Evolutionary conservation across 2,329 filamentous ascomycete genomes (phyloP), one percentile per base, ranked within the genome.

Genomic region (Aspergillus novofumigatus): DNA sequence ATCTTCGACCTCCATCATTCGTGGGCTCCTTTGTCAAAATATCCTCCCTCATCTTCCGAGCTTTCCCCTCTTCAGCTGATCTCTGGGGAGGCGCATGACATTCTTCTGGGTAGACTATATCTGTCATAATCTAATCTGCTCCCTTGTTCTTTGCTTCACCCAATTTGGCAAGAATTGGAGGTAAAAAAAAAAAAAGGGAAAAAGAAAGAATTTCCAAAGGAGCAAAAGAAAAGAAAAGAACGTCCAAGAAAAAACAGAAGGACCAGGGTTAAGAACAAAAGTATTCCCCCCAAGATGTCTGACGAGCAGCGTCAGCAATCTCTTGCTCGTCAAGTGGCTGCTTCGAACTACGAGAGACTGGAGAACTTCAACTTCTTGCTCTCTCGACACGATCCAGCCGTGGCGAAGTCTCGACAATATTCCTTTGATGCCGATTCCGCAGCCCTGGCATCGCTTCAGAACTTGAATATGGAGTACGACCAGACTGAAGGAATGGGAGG

Each of bases 401-500:
- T 61, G 50, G 66, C 66, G 45, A 71, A 69, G 60, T 59, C 59
- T 55, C 70, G 72, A 47, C 72, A 74, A 25, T 75, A 74, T 59
- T 75, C 73, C 9, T 72, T 75, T 53, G 72, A 75, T 57, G 65
- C 72, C 28, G 73, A 75, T 51, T 57, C 65, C 9, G 57, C 68
- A 26, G 67, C 66, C 57, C 64, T 72, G 62, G 65, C 67, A 53
- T 65, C 70, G 29, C 65, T 70, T 48, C 58, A 67, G 57, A 71
- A 69, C 53, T 58, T 69, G 59, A 70, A 66, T 53, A 72, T 75
- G 70, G 70, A 75, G 54, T 75, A 74, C 55, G 73, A 75, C 52
- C 73, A 73, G 54, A 75, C 73, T 1, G 73, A 75, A 54, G 73
- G 73, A 52, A 68, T 75, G 66, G 73, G 73, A 32, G 73, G 73